Conservation (phyloP, 352 stramenopile genomes). For the Pythium dissimile region DNA sequence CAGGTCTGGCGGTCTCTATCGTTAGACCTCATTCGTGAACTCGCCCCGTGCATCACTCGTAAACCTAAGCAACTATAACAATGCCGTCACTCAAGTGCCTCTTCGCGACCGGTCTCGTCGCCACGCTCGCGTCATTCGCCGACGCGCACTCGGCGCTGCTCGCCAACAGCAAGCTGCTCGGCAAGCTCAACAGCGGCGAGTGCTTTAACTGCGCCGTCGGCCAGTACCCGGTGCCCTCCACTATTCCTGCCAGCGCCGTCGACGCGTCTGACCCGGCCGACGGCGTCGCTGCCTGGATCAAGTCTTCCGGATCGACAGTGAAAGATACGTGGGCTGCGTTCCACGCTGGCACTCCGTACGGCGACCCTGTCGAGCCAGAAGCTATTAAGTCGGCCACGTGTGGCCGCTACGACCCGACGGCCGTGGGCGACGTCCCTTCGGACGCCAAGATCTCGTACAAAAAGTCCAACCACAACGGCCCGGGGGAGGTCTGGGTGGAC, state of each 20-base stretch:
- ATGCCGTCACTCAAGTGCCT: conserved; percentile 14
- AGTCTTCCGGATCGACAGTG: conserved; percentile 13
- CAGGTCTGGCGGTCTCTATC: not conserved
- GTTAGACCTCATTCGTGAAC: conserved; percentile 3
- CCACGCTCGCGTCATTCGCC: conserved; percentile 3
- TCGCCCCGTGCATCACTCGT: not conserved
- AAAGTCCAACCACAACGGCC: conserved; percentile 28
- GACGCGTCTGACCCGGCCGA: conserved; percentile 14
- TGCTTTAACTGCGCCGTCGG: conserved; percentile 28
- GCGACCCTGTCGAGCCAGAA: conserved; percentile 8
- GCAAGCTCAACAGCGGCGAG: conserved; percentile 24
- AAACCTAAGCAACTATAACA: too few species aligned
- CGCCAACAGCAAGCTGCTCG: conserved; percentile 22
- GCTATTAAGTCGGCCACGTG: conserved; percentile 19
- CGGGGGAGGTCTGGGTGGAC: conserved; percentile 23
- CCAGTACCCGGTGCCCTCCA: conserved; percentile 14
- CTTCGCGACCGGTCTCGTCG: not conserved
- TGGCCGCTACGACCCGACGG: conserved; percentile 18
- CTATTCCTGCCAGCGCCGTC: conserved; percentile 18
- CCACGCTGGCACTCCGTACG: conserved; percentile 18
- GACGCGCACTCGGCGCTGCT: conserved; percentile 16
- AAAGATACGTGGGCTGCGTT: conserved; percentile 20
- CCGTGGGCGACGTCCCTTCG: conserved; percentile 11
- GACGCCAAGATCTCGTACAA: conserved; percentile 23
- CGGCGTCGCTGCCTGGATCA: conserved; percentile 18